Conservation (phyloP, 805 yeast genomes). For the Clavispora vitiphila region DNA sequence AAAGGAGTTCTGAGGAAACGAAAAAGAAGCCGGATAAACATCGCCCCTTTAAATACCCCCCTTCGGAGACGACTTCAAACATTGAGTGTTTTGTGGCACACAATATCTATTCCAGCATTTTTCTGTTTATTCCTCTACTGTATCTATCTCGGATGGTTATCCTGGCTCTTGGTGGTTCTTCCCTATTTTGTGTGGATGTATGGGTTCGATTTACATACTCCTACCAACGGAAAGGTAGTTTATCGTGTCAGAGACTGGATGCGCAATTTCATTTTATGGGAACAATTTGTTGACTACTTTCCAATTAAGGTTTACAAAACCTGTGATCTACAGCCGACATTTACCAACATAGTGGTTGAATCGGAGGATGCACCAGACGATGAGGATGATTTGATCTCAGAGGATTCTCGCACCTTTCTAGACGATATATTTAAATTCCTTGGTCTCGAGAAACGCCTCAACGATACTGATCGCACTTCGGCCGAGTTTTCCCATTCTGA, state of each 20-base stretch:
- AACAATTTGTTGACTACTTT: slow-evolving; percentile 69
- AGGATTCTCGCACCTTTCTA: slow-evolving; percentile 29
- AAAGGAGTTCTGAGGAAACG: neutral
- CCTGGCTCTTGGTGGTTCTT: slow-evolving; percentile 62
- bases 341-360: slow-evolving; percentile 33
- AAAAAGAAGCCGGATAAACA: slow-evolving; percentile 19
- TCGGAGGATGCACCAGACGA: slow-evolving; percentile 24
- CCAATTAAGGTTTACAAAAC: slow-evolving; percentile 73
- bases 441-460: slow-evolving; percentile 35
- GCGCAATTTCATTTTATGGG: slow-evolving; percentile 59
- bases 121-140: slow-evolving; percentile 48
- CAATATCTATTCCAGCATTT: slow-evolving; percentile 60
- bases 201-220: slow-evolving; percentile 59
- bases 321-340: slow-evolving; percentile 68
- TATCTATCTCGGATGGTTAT: slow-evolving; percentile 45
- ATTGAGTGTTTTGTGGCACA: slow-evolving; percentile 66
- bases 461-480: slow-evolving; percentile 20
- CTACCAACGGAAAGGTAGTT: slow-evolving; percentile 67
- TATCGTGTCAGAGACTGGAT: slow-evolving; percentile 53
- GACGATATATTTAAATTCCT: slow-evolving; percentile 31
- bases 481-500: neutral
- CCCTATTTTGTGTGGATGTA: slow-evolving; percentile 57
- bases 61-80: slow-evolving; percentile 58
- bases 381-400: slow-evolving; percentile 40
- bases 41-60: slow-evolving; percentile 58